phyloP scores from a whole-genome alignment of 1,139 yeast genomes.

The Blastobotrys buckinghamii region DNA sequence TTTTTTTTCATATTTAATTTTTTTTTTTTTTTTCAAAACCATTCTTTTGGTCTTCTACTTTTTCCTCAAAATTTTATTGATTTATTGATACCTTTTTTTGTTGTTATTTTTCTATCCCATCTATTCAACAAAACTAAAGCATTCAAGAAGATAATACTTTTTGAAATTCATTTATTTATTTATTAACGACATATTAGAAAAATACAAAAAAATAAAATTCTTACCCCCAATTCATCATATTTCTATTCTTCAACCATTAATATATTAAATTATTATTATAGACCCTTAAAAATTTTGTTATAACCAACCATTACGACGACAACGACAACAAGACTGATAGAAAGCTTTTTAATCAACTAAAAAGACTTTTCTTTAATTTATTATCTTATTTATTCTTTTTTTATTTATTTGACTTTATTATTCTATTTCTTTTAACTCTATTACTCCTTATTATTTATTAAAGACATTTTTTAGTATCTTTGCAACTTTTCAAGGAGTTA shows the following conservation, averaged over 20 bases:
- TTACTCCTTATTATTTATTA: conserved; percentile 4
- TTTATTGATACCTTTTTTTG: not conserved
- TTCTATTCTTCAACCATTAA: not conserved
- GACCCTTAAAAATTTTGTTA: not conserved
- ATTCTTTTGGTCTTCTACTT: not conserved
- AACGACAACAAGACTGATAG: not conserved
- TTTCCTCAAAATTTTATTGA: not conserved
- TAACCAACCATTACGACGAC: not conserved
- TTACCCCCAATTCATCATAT: not conserved
- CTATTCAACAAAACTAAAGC: not conserved
- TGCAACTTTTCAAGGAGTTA: not conserved
- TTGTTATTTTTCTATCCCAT: not conserved
- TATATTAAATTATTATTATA: not conserved
- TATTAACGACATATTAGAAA: not conserved
- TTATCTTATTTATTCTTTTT: not conserved
- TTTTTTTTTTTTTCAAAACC: not conserved
- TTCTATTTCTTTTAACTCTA: not conserved
- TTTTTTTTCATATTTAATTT: not conserved
- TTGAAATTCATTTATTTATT: not conserved
- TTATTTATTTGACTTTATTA: not conserved
- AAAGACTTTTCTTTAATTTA: conserved; percentile 4
- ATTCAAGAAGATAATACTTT: too few species aligned
- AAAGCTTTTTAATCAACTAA: not conserved
- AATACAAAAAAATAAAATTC: conserved; percentile 1
- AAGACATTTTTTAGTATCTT: not conserved